phyloP scores from a whole-genome alignment of 306 rosid genomes.

The Citrullus colocynthis region DNA sequence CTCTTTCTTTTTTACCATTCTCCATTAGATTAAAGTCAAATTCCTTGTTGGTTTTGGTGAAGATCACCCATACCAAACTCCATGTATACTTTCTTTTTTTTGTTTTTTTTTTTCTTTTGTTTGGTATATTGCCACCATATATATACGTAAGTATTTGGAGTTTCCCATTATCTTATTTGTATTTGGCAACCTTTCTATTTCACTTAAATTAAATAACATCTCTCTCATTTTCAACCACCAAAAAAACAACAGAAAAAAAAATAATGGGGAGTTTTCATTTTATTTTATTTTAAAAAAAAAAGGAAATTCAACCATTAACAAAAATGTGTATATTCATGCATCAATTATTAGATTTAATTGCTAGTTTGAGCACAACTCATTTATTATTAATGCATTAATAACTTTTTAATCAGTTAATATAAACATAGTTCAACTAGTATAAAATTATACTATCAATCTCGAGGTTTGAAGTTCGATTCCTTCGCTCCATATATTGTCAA shows the following conservation, averaged over 20 bases:
- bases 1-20: constrained; percentile 25
- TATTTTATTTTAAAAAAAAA: not conserved
- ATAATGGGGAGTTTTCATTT: not conserved
- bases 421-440: too few species aligned
- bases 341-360: not conserved
- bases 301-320: not conserved
- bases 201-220: not conserved
- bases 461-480: too few species aligned
- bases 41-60: constrained; percentile 51
- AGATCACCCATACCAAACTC: not conserved
- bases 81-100: not conserved
- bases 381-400: not conserved
- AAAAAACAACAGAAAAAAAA: not conserved
- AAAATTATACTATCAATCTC: too few species aligned
- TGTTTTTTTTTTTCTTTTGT: not conserved
- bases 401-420: too few species aligned
- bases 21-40: constrained; percentile 27
- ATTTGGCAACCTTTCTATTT: not conserved
- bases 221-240: not conserved
- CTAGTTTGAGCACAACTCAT: not conserved
- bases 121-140: not conserved
- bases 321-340: not conserved
- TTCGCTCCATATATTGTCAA: too few species aligned
- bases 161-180: not conserved
- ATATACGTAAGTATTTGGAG: not conserved